phyloP scores from a whole-genome alignment of 805 yeast species.

The Priceomyces fermenticarens region DNA sequence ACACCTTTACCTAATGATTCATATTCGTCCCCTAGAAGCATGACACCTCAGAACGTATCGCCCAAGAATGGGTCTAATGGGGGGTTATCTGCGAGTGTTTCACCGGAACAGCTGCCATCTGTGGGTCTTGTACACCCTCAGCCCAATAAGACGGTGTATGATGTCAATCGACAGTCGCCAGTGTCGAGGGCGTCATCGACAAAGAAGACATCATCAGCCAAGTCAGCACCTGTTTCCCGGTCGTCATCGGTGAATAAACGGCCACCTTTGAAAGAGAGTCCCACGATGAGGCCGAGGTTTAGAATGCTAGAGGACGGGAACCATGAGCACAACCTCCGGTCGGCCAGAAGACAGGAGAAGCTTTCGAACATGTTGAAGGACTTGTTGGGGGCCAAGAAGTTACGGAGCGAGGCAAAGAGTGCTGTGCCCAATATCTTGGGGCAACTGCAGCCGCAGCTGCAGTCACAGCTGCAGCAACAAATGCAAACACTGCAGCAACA shows the following conservation, averaged over 20 bases:
- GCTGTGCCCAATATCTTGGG: constrained; percentile 64
- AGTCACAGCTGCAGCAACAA: too few species aligned
- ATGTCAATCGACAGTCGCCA: constrained; percentile 6
- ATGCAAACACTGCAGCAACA: too few species aligned
- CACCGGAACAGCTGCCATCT: constrained; percentile 4
- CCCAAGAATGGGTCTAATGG: not conserved
- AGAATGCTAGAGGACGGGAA: constrained; percentile 60
- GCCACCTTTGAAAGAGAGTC: not conserved
- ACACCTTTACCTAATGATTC: constrained; percentile 11
- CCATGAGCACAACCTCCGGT: constrained; percentile 78
- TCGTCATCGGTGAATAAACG: constrained; percentile 9
- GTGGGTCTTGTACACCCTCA: constrained; percentile 8
- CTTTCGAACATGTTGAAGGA: constrained; percentile 72
- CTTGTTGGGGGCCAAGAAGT: constrained; percentile 68
- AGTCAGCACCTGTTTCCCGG: constrained; percentile 9
- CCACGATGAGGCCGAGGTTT: constrained; percentile 44
- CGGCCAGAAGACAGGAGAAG: constrained; percentile 77
- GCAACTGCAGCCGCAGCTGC: constrained; percentile 7
- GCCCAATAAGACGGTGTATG: constrained; percentile 3
- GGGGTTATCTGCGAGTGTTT: not conserved
- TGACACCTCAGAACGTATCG: constrained; percentile 5
- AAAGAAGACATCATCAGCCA: constrained; percentile 2
- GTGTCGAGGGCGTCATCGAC: constrained; percentile 15
- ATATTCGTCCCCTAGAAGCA: not conserved
- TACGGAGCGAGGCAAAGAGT: constrained; percentile 66